Percentiles rank a stretch among this genome's conserved stretches.
These are phyloP conservation scores for Xylaria flabelliformis DNA, from an alignment of 495 filamentous ascomycete species.

Conservation along the genomic window DNA sequence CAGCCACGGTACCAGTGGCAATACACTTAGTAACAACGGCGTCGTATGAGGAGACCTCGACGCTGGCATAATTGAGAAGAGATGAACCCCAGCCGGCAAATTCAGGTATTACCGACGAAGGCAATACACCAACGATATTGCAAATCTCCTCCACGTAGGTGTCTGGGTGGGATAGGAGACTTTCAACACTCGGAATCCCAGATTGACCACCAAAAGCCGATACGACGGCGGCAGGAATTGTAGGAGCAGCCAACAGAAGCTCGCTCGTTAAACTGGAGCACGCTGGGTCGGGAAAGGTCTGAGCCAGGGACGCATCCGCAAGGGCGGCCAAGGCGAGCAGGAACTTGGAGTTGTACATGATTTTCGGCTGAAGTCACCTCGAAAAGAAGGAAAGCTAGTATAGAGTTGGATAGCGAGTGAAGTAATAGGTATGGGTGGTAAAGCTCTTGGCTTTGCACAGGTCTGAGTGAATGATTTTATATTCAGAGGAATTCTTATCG, in stretches of 20 bases:
- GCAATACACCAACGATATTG: background rate
- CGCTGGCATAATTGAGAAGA: conserved; percentile 1
- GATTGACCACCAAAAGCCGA: background rate
- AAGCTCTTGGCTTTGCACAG: background rate
- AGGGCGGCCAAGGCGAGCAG: conserved; percentile 11
- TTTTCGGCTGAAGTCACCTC: background rate
- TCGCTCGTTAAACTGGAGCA: background rate
- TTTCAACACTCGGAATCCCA: background rate
- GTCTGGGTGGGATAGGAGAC: background rate
- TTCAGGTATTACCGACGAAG: background rate
- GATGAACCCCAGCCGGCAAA: background rate
- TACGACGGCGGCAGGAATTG: background rate
- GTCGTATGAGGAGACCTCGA: conserved; percentile 12
- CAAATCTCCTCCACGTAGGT: background rate
- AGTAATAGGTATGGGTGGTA: background rate
- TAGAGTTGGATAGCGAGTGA: background rate
- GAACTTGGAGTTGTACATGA: conserved; percentile 7
- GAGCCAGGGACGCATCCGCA: conserved; percentile 6
- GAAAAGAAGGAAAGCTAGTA: background rate
- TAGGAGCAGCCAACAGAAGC: background rate
- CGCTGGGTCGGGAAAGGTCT: background rate
- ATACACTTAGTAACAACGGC: conserved; percentile 15
- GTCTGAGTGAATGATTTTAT: background rate
- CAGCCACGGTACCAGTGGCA: background rate
- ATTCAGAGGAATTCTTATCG: background rate